Conservation (phyloP, 331 rosid species). For the Pyracantha coccinea region DNA sequence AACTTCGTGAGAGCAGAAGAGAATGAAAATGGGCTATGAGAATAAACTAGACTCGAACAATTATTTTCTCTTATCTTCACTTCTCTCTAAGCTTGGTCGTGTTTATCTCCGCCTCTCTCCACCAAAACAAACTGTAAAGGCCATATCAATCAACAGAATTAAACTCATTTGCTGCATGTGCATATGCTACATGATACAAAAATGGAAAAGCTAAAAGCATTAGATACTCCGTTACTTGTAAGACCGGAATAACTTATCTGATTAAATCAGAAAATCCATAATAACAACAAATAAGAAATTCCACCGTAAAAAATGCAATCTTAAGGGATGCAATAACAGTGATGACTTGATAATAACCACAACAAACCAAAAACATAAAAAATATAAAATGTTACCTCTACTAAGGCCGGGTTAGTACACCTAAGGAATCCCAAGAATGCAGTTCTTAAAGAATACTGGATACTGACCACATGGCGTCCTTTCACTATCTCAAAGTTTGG, state of each 20-base stretch:
- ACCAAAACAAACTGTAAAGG: background rate
- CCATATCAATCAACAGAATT: background rate
- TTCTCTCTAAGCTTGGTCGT: background rate
- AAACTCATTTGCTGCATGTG: background rate
- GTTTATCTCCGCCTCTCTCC: background rate
- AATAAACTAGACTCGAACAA: background rate
- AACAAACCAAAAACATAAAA: background rate
- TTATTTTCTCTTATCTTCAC: background rate
- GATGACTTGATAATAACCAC: background rate
- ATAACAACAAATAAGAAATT: background rate
- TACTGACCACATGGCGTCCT: constrained; percentile 76
- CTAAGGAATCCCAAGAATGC: constrained; percentile 92
- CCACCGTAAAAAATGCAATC: background rate
- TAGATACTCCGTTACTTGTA: background rate
- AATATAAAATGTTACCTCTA: constrained; percentile 52
- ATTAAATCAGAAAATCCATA: background rate
- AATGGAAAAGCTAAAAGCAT: background rate
- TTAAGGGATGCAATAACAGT: background rate
- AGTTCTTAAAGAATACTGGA: constrained; percentile 78
- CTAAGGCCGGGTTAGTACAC: constrained; percentile 60
- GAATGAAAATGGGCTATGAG: background rate
- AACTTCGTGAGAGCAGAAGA: background rate
- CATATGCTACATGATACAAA: background rate
- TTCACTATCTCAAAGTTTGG: constrained; percentile 54
- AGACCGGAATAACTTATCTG: background rate